These are phyloP conservation scores for Didymosphaeria variabile DNA, from an alignment of 2,329 filamentous ascomycete genomes.

Conservation along the genomic window DNA sequence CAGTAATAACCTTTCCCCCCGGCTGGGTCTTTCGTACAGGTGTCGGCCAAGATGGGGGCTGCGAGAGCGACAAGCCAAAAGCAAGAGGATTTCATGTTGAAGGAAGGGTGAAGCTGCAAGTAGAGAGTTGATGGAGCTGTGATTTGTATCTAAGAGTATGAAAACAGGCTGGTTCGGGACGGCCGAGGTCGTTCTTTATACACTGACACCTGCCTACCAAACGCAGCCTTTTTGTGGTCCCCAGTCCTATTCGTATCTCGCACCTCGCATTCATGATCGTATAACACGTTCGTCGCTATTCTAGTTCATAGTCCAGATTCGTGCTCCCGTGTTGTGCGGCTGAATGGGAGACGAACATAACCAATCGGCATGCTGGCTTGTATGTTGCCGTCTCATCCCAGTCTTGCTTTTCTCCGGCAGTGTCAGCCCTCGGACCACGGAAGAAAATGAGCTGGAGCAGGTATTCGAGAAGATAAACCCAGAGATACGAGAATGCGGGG, in stretches of 20 bases:
- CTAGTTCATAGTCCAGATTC: background rate
- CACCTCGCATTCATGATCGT: background rate
- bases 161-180: background rate
- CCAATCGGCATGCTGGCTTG: background rate
- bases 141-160: background rate
- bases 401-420: background rate
- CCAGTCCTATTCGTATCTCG: background rate
- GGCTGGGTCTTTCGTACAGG: background rate
- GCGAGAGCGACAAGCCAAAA: background rate
- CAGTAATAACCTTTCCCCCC: background rate
- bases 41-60: background rate
- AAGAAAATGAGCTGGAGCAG: background rate
- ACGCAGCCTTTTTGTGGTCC: background rate
- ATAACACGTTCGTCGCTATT: background rate
- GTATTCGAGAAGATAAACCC: background rate
- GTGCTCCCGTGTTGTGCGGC: background rate
- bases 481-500: background rate
- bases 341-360: background rate
- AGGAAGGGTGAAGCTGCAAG: background rate
- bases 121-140: background rate
- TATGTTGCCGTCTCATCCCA: background rate
- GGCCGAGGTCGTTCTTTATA: background rate
- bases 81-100: background rate
- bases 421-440: too few species aligned
- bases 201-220: background rate